phyloP scores from a whole-genome alignment of 1,284 basidiomycete species.

The Pseudozyma tsukubaensis region DNA sequence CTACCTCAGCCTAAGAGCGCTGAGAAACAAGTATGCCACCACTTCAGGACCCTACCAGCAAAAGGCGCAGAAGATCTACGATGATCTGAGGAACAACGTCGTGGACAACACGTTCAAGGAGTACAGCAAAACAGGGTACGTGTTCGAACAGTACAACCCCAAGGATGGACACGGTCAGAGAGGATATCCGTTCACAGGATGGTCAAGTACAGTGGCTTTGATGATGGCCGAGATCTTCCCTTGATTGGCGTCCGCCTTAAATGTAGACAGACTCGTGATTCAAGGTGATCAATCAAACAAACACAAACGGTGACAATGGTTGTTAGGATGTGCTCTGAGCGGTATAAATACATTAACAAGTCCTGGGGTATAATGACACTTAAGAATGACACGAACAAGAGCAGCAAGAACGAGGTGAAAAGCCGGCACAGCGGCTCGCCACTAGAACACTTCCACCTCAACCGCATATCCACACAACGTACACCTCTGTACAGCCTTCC shows the following conservation, averaged over 20 bases:
- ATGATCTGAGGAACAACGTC: constrained; percentile 81
- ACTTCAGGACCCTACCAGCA: constrained; percentile 83
- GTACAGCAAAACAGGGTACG: constrained; percentile 88
- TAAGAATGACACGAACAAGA: too few relatives aligned
- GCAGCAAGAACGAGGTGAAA: too few relatives aligned
- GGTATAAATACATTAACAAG: constrained; percentile 7
- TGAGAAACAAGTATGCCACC: constrained; percentile 82
- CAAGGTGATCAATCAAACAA: not conserved
- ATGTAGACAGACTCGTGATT: not conserved
- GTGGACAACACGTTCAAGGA: constrained; percentile 90
- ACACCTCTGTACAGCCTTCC: constrained; percentile 48
- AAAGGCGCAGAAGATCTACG: constrained; percentile 81
- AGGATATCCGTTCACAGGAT: constrained; percentile 72
- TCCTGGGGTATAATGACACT: not conserved
- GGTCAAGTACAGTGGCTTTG: constrained; percentile 63
- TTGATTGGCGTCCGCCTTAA: not conserved
- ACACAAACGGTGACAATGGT: not conserved
- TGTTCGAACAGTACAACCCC: constrained; percentile 95
- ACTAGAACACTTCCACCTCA: constrained; percentile 57
- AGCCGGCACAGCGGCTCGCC: too few relatives aligned
- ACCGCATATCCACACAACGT: constrained; percentile 54
- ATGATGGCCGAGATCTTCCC: constrained; percentile 66
- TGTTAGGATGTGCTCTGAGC: not conserved
- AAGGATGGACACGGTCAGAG: constrained; percentile 82
- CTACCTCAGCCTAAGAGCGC: constrained; percentile 82